These are phyloP conservation scores for Pyricularia grisea DNA, from an alignment of 2,329 filamentous ascomycete species.

Conservation along the genomic window DNA sequence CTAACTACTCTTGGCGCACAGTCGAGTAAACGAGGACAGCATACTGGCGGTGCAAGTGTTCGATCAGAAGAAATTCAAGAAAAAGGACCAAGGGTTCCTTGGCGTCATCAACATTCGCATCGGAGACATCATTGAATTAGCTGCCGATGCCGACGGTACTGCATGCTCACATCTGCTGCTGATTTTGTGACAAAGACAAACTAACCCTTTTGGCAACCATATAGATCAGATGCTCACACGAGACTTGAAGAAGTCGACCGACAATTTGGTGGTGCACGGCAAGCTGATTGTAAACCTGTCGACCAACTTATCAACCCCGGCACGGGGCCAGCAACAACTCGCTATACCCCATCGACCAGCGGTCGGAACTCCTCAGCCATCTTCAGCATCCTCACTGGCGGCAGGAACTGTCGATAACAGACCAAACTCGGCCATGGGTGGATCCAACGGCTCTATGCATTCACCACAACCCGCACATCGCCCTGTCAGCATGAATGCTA, in stretches of 20 bases:
- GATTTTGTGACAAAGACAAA: conserved; percentile 17
- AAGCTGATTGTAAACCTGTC: conserved; percentile 96
- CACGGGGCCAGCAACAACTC: conserved; percentile 35
- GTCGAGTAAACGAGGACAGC: conserved; percentile 86
- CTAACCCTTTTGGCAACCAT: conserved; percentile 11
- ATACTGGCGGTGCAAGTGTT: conserved; percentile 98
- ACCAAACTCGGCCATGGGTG: conserved; percentile 43
- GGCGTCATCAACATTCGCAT: conserved; percentile 96
- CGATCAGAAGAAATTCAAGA: conserved; percentile 99
- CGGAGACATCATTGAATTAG: conserved; percentile 86
- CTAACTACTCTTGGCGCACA: conserved; percentile 25
- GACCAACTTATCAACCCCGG: conserved; percentile 71
- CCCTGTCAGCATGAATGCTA: conserved; percentile 33
- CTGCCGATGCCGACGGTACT: conserved; percentile 80
- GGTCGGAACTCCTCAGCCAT: conserved; percentile 31
- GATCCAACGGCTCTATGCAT: conserved; percentile 31
- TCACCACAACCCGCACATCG: conserved; percentile 32
- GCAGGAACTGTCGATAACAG: conserved; percentile 32
- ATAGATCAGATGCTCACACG: conserved; percentile 97
- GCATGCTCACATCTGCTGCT: background rate
- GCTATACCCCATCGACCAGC: conserved; percentile 28
- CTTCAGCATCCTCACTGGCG: conserved; percentile 32
- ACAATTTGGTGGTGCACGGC: conserved; percentile 94
- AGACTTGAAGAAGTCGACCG: conserved; percentile 94
- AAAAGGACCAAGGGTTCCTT: conserved; percentile 98